Evolutionary conservation across 2,329 filamentous ascomycete species (phyloP), one percentile per base, ranked within the genome.

Genomic region (Aspergillus neotritici): DNA sequence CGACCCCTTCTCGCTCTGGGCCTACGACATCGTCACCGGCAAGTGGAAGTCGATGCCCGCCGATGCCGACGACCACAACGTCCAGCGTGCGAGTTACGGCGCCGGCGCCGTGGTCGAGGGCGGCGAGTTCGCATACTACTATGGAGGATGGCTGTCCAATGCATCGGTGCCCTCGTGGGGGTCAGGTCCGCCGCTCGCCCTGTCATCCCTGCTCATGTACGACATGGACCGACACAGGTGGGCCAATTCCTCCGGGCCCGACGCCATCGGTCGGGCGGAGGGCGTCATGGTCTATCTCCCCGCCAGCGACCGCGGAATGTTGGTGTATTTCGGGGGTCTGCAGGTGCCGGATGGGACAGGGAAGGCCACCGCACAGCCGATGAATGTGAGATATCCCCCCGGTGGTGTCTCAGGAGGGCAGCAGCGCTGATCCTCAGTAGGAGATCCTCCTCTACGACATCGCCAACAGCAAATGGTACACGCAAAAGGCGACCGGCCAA

Each of bases 401-500:
- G 8, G 15, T 4, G 7, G 21, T 6, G 21, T 25, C 21, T 25
- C 21, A 25, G 21, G 6, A 25, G 21, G 21, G 7, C 7, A 25
- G 5, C 21, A 9, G 21, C 21, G 21, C 21, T 25, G 21, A 25
- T 25, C 7, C 11, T 17, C n/a, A 16, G 1, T 11, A 44, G 42
- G 37, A 40, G 15, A 44, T 44, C 6, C 14, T 44, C 16, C 10
- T 44, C 2, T 44, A 44, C 11, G 42, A 44, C 28, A 41, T 44
- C 10, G 38, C 37, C 2, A 39, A 34, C 8, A 37, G 37, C 32
- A 44, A 37, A 15, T 44, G 42, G 42, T 44, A 44, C 28, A 40
- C 16, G 5, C 42, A 44, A 32, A 44, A 44, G 13, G 42, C 42
- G n/a, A 44, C 42, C 16, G 42, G 42, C 7, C 21, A 44, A 13